Evolutionary conservation across 495 filamentous ascomycete species (phyloP), one percentile per base, ranked within the genome.

Genomic region (Penicillium pulvis): DNA sequence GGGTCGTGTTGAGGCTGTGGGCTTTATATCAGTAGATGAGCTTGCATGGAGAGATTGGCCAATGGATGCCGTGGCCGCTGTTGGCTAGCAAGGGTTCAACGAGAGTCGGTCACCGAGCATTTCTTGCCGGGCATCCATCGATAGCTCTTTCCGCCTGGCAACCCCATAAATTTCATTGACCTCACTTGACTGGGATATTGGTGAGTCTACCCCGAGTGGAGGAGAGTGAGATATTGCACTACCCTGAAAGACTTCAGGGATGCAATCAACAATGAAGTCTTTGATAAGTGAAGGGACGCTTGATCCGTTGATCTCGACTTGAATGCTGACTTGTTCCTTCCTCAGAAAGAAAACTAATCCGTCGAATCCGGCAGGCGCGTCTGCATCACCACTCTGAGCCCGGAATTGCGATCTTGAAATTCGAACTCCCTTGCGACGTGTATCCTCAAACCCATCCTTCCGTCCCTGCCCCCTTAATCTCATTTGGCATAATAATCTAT

Each of bases 241-340:
- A 12, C 16, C 14, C 14, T 41, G 39, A 12, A 17, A 3, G 2
- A 33, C 24, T 33, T 17, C 26, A 28, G 28, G 47, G 47, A 50
- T 50, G 23, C 20, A 50, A 33, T 50, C 28, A 33, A 33, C 36
- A 20, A 41, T 41, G 39, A 36, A 36, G 39, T 41, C 39, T 14
- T 41, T 4, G 39, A 41, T 12, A 41, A 17, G 14, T 28, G 28
- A 7, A 16, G n/a, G 16, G 39, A 41, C 16, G 2, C 2, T 17
- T 41, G 4, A 14, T 4, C 33, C 33, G 4, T 41, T 41, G 16
- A 41, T 17, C 39, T 41, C 39, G 7, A 41, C 16, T 6, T 41
- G 4, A 41, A 17, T 41, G 39, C 39, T 41, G 39, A 41, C 39
- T 41, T 14, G 39, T 8, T 4, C 16, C 39, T 41, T 41, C 39